Percentiles rank a stretch among this genome's conserved stretches.
These are phyloP conservation scores for Monosporozyma solicola DNA, from an alignment of 805 yeast genomes.

Conservation along the genomic window DNA sequence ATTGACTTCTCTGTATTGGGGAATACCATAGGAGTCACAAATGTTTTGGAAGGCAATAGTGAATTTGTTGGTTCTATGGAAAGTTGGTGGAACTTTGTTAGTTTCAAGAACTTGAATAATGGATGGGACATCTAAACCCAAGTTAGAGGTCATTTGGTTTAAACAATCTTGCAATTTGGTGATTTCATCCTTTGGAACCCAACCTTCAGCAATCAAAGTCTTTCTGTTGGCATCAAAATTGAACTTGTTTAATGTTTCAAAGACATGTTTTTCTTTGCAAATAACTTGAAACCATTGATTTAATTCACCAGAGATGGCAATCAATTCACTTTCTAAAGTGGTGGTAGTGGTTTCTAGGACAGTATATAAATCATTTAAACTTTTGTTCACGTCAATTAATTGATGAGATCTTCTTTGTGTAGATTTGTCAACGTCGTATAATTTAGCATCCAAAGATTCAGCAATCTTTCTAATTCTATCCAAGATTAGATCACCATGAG, in stretches of 20 bases:
- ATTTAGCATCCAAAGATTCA: slow-evolving; percentile 57
- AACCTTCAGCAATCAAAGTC: slow-evolving; percentile 64
- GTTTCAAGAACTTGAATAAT: slow-evolving; percentile 55
- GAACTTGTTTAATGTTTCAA: slow-evolving; percentile 52
- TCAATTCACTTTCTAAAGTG: slow-evolving; percentile 55
- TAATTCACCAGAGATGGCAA: slow-evolving; percentile 54
- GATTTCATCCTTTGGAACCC: slow-evolving; percentile 57
- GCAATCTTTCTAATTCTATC: slow-evolving; percentile 55
- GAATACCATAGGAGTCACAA: slow-evolving; percentile 70
- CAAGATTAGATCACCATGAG: slow-evolving; percentile 57
- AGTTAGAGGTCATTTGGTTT: slow-evolving; percentile 29
- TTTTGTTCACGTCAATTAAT: slow-evolving; percentile 32
- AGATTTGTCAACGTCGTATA: slow-evolving; percentile 47
- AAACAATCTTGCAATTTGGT: slow-evolving; percentile 37
- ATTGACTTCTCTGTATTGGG: slow-evolving; percentile 65
- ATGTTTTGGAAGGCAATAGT: slow-evolving; percentile 62
- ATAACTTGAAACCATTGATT: slow-evolving; percentile 48
- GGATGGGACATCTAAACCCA: slow-evolving; percentile 32
- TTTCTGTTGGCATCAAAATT: slow-evolving; percentile 59
- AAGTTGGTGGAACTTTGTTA: slow-evolving; percentile 62
- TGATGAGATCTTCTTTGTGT: slow-evolving; percentile 32
- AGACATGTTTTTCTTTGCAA: slow-evolving; percentile 50
- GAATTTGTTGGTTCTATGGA: slow-evolving; percentile 59
- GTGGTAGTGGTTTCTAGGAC: slow-evolving; percentile 42
- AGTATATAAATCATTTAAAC: slow-evolving; percentile 40